A percentile compares a stretch with the other conserved stretches of the same genome.
Conservation (phyloP, 768 basidiomycete species). For the Megacollybia marginata region DNA sequence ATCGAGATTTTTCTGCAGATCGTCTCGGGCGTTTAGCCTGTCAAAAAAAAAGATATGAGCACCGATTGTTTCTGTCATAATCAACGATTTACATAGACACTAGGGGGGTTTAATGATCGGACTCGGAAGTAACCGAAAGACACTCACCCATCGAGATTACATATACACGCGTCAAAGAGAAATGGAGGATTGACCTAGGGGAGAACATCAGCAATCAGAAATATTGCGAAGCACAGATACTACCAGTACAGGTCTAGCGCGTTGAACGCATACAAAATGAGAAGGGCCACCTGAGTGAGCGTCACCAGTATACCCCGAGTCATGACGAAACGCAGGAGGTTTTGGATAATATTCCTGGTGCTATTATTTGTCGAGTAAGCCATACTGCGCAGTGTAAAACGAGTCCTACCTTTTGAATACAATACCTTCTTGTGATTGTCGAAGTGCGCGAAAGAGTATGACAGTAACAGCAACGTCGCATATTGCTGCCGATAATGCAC, state of each 20-base stretch:
- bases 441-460: background rate
- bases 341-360: background rate
- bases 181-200: background rate
- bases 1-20: too few relatives aligned
- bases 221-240: background rate
- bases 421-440: background rate
- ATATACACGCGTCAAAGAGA: background rate
- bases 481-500: background rate
- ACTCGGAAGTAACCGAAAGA: background rate
- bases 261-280: background rate
- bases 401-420: background rate
- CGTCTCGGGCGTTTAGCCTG: too few relatives aligned
- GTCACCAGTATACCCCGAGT: background rate
- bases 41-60: too few relatives aligned
- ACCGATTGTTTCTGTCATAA: too few relatives aligned
- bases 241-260: background rate
- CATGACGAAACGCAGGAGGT: background rate
- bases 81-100: too few relatives aligned
- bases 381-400: too few relatives aligned
- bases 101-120: too few relatives aligned
- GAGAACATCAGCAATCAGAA: background rate
- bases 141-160: background rate
- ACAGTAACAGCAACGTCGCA: background rate
- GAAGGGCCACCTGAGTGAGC: background rate
- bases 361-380: background rate